These are phyloP conservation scores for Reutealis trisperma DNA, from an alignment of 345 rosid species.

Conservation along the genomic window DNA sequence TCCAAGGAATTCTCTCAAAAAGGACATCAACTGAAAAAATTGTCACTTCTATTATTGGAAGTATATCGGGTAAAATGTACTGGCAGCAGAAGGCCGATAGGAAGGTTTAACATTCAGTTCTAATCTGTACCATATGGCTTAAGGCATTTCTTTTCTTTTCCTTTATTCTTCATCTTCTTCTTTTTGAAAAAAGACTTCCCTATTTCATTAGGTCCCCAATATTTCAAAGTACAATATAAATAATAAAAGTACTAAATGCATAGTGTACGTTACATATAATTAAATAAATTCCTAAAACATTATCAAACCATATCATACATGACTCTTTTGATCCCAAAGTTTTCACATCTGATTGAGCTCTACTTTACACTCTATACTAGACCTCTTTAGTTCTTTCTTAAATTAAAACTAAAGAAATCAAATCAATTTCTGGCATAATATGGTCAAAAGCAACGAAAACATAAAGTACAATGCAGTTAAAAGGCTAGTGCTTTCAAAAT, in stretches of 20 bases:
- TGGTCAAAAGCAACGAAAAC: not conserved
- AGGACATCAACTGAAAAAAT: not conserved
- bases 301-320: not conserved
- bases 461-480: not conserved
- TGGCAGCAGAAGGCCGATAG: not conserved
- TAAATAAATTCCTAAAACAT: not conserved
- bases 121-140: not conserved
- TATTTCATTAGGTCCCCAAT: not conserved
- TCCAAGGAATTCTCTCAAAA: not conserved
- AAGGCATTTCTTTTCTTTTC: not conserved
- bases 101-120: not conserved
- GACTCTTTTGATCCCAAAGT: not conserved
- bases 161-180: too few species aligned
- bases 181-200: too few species aligned
- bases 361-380: not conserved
- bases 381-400: not conserved
- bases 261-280: not conserved
- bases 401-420: not conserved
- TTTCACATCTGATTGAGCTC: not conserved
- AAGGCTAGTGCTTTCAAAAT: too few species aligned
- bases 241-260: not conserved
- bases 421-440: not conserved
- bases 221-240: not conserved
- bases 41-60: not conserved
- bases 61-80: not conserved